phyloP scores from a whole-genome alignment of 2,329 filamentous ascomycete species.

The Sarocladium strictum region DNA sequence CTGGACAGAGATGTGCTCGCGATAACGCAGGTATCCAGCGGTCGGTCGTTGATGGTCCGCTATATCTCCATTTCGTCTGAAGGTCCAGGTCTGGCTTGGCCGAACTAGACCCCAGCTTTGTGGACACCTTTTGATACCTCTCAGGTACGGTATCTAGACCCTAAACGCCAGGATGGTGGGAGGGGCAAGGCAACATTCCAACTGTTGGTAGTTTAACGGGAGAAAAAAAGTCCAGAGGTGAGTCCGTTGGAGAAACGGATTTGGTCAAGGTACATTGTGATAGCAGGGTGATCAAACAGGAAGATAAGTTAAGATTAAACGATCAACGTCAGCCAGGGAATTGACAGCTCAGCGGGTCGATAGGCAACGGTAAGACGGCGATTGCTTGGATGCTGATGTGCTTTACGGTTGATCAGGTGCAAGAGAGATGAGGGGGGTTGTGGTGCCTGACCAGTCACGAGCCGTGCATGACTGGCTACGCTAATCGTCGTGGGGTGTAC shows the following conservation, averaged over 20 bases:
- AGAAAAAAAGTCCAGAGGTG: neutral
- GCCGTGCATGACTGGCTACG: neutral
- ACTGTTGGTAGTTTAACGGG: neutral
- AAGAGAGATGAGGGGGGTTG: neutral
- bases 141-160: neutral
- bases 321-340: neutral
- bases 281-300: neutral
- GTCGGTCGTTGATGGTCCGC: neutral
- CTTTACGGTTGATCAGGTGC: slow-evolving; percentile 1
- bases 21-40: too few relatives aligned
- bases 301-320: neutral
- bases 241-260: neutral
- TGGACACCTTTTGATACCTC: neutral
- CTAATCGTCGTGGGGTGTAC: neutral
- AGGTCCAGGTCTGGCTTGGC: neutral
- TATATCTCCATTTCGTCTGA: neutral
- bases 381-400: neutral
- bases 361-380: neutral
- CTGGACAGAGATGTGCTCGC: too few relatives aligned
- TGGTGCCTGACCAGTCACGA: slow-evolving; percentile 6
- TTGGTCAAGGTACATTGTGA: neutral
- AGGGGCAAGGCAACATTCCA: neutral
- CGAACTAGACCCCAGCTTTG: slow-evolving; percentile 7
- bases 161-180: neutral
- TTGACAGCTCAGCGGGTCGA: neutral